phyloP scores from a whole-genome alignment of 2,329 filamentous ascomycete species.

The Colletotrichum zoysiae region DNA sequence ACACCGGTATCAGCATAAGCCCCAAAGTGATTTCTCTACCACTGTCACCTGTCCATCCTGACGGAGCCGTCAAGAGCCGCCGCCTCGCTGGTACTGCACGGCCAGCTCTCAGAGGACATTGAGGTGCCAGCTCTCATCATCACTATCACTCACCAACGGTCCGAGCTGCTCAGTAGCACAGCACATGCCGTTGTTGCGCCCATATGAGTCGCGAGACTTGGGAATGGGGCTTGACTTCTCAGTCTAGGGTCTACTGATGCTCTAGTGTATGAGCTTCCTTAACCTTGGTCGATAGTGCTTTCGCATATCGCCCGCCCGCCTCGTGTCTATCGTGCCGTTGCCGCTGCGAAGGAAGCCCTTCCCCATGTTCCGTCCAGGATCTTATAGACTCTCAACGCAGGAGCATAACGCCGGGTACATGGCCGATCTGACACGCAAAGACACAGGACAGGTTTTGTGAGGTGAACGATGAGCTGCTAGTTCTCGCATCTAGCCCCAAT shows the following conservation, averaged over 20 bases:
- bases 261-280: neutral
- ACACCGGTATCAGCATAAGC: neutral
- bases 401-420: neutral
- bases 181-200: neutral
- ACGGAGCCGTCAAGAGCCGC: neutral
- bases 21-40: neutral
- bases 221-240: neutral
- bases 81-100: neutral
- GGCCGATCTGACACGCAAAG: neutral
- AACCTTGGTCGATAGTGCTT: neutral
- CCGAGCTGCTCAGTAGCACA: neutral
- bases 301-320: neutral
- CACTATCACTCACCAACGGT: neutral
- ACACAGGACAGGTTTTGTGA: neutral
- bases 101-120: neutral
- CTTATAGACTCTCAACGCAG: neutral
- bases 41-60: neutral
- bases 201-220: neutral
- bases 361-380: neutral
- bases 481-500: neutral
- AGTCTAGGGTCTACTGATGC: no score
- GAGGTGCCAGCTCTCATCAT: neutral
- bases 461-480: neutral
- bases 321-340: neutral
- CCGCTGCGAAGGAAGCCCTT: neutral